Base-by-base conservation (phyloP, 257 asterid species). In the Nicotiana otophora region DNA sequence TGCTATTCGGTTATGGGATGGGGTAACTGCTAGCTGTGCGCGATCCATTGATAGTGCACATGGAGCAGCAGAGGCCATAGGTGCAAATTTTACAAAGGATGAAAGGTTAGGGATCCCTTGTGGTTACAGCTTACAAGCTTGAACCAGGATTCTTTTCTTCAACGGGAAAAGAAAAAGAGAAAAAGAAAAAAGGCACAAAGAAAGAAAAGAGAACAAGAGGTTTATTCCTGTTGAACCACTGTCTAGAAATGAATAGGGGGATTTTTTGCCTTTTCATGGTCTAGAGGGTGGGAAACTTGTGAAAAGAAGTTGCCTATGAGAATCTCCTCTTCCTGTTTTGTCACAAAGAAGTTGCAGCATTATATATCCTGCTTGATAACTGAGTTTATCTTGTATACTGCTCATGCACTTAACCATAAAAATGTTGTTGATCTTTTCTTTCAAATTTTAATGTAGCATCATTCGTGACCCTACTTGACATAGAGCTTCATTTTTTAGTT, bases 1-100 rank as follows among this genome's bases (percentile, higher is more conserved):
- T 80, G 90, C 90, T 75, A 80, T 94, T 79, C 90, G 94, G 77
- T 83, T 94, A 78, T 94, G 98, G 98, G 98, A 94, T 84, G 98
- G 98, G 55, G 88, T 89, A 77, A 92, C 93, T 34, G 92, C 97
- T 74, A 89, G 84, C 82, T 94, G 98, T 23, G 92, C 84, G 67
- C 95, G 97, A 54, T 79, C 97, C 20, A 89, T 94, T 81, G 89
- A 86, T 63, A 86, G 86, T 82, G 97, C 97, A 84, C 98, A 94
- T 83, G 96, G 98, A 88, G 87, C 93, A 79, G 89, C 89, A 17
- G 98, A 94, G 87, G 93, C 90, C 76, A 90, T 93, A 36, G 89
- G 97, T 87, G 98, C 97, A 83, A 84, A 80, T 84, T 94, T 94
- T 80, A 92, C 96, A 0, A 94, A 91, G 87, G 97, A 92, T 87